A percentile compares a stretch with the other conserved stretches of the same genome.
Evolutionary conservation across 345 rosid species (phyloP).

Genomic region (Eucalyptus pumila): DNA sequence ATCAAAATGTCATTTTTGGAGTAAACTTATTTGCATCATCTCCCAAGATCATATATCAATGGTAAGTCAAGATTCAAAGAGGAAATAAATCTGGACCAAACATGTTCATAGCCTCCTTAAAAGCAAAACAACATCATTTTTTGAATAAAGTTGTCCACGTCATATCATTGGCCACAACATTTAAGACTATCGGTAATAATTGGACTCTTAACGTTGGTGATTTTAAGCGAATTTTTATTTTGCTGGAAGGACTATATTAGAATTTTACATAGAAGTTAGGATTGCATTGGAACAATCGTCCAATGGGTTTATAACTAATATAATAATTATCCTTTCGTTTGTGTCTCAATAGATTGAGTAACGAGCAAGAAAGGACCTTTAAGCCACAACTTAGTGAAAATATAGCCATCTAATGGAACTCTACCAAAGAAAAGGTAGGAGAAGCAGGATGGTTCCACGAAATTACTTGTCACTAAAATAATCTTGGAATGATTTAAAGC

Average conservation of each 20-base stretch:
- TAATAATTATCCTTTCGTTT: background rate
- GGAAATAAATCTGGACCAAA: background rate
- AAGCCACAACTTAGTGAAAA: background rate
- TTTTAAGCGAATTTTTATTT: background rate
- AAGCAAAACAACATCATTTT: background rate
- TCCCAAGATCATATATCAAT: background rate
- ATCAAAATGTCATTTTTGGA: background rate
- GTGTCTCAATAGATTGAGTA: background rate
- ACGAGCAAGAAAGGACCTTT: background rate
- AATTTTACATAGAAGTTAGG: background rate
- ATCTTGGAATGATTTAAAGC: background rate
- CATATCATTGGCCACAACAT: background rate
- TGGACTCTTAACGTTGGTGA: too few relatives aligned
- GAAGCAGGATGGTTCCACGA: background rate
- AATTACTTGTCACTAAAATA: background rate
- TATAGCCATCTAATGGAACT: background rate
- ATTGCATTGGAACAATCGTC: background rate
- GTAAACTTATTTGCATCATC: background rate
- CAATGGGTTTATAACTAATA: background rate
- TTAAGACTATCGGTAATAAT: background rate
- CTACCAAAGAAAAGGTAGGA: background rate
- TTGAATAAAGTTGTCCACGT: background rate
- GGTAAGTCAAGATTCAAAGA: background rate
- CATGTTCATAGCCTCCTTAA: background rate
- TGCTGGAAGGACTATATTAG: background rate